These are phyloP conservation scores for Lyophyllum atratum DNA, from an alignment of 768 basidiomycete genomes.

Conservation along the genomic window DNA sequence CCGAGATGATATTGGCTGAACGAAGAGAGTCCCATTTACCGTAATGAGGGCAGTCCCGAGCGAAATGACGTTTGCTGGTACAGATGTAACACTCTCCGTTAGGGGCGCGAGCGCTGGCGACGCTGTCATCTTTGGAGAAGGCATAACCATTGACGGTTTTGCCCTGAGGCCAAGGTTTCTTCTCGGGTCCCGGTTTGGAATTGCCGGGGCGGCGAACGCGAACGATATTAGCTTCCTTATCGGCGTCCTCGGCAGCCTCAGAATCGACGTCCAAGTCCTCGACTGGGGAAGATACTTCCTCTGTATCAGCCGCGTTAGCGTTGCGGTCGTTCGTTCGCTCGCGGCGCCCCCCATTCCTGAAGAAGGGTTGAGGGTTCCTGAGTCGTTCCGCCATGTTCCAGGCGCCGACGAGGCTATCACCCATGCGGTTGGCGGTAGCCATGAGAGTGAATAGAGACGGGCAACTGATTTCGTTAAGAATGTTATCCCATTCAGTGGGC, in stretches of 20 bases:
- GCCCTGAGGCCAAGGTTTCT: background rate
- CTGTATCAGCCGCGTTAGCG: too few relatives aligned
- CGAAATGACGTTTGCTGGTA: conserved; percentile 21
- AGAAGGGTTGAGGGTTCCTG: too few relatives aligned
- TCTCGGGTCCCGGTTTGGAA: conserved; percentile 2
- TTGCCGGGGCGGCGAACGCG: too few relatives aligned
- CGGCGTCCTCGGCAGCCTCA: background rate
- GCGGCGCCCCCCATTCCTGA: too few relatives aligned
- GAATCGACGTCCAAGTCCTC: background rate
- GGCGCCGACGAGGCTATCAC: background rate
- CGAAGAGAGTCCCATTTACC: conserved; percentile 16
- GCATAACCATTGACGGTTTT: background rate
- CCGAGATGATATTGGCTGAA: background rate
- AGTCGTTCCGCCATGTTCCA: background rate
- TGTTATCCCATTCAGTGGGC: background rate
- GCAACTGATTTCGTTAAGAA: background rate
- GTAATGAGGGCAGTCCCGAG: conserved; percentile 22
- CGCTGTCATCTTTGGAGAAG: background rate
- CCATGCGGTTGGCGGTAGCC: background rate
- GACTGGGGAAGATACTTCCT: too few relatives aligned
- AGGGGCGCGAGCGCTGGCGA: background rate
- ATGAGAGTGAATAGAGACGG: background rate
- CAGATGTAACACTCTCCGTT: conserved; percentile 20
- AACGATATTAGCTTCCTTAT: background rate
- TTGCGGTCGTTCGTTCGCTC: too few relatives aligned